These are phyloP conservation scores for Brassica juncea DNA, from an alignment of 345 rosid species.

Conservation along the genomic window DNA sequence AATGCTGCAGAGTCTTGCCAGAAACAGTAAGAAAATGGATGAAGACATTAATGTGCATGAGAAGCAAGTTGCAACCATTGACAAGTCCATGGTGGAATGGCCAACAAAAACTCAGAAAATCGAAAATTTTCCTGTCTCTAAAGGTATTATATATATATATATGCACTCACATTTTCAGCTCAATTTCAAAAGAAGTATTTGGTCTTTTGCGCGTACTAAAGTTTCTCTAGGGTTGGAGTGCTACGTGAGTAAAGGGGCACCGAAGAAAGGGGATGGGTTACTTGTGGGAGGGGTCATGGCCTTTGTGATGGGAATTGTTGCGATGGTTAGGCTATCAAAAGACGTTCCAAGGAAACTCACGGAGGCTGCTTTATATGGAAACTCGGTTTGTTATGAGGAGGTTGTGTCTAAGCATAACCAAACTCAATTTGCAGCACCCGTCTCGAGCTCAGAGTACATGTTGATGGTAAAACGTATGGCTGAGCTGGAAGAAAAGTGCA, in stretches of 20 bases:
- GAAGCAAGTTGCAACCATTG: constrained; percentile 47
- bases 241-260: constrained; percentile 37
- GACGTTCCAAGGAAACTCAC: constrained; percentile 64
- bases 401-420: constrained; percentile 31
- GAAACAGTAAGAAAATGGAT: constrained; percentile 28
- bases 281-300: constrained; percentile 62
- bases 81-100: constrained; percentile 49
- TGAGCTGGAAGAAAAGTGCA: constrained; percentile 68
- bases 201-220: constrained; percentile 5
- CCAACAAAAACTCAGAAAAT: constrained; percentile 23
- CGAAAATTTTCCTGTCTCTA: constrained; percentile 20
- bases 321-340: constrained; percentile 67
- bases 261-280: constrained; percentile 36
- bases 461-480: constrained; percentile 77
- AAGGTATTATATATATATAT: constrained; percentile 21
- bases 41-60: constrained; percentile 34
- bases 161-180: neutral
- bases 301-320: constrained; percentile 62
- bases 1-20: constrained; percentile 20
- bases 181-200: neutral
- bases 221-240: constrained; percentile 31
- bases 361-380: constrained; percentile 60
- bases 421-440: constrained; percentile 44
- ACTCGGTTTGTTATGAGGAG: constrained; percentile 42
- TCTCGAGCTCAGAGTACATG: constrained; percentile 58